Conservation (phyloP, 768 basidiomycete genomes). For the Lyophyllum atratum region DNA sequence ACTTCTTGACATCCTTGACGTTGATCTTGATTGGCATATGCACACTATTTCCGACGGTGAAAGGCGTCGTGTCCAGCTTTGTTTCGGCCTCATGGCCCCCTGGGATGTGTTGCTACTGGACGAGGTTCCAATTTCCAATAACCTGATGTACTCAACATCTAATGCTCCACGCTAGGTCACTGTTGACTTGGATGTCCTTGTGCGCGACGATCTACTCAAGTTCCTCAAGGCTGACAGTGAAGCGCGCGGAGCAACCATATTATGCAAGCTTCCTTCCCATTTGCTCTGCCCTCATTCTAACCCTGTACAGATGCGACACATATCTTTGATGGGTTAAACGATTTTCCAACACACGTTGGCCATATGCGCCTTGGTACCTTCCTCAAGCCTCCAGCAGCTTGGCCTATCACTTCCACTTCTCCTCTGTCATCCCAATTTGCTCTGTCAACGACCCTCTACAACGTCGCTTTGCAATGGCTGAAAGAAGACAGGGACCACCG, state of each 20-base stretch:
- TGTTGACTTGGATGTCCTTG: slow-evolving; percentile 95
- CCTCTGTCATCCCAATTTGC: slow-evolving; percentile 20
- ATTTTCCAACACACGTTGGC: slow-evolving; percentile 92
- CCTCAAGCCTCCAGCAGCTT: slow-evolving; percentile 64
- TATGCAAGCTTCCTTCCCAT: slow-evolving; percentile 57
- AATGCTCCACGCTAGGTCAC: slow-evolving; percentile 63
- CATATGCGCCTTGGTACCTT: slow-evolving; percentile 89
- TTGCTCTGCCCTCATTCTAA: slow-evolving; percentile 2
- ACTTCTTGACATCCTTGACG: slow-evolving; percentile 88
- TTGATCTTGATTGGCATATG: slow-evolving; percentile 97
- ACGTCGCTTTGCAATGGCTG: slow-evolving; percentile 84
- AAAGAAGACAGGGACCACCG: slow-evolving; percentile 76
- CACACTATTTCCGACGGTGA: slow-evolving; percentile 96
- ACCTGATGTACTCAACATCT: slow-evolving; percentile 3
- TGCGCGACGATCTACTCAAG: slow-evolving; percentile 84
- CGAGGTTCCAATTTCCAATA: slow-evolving; percentile 56
- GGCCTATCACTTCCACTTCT: slow-evolving; percentile 52
- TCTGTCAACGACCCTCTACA: slow-evolving; percentile 52
- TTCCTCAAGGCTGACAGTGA: slow-evolving; percentile 87
- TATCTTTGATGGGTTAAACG: slow-evolving; percentile 89
- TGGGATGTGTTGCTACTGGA: slow-evolving; percentile 95
- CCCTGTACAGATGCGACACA: slow-evolving; percentile 81
- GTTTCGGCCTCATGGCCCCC: slow-evolving; percentile 92
- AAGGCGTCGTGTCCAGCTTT: slow-evolving; percentile 87
- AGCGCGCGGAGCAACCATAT: slow-evolving; percentile 78